These are phyloP conservation scores for Sindora glabra DNA, from an alignment of 306 rosid species.

Conservation along the genomic window DNA sequence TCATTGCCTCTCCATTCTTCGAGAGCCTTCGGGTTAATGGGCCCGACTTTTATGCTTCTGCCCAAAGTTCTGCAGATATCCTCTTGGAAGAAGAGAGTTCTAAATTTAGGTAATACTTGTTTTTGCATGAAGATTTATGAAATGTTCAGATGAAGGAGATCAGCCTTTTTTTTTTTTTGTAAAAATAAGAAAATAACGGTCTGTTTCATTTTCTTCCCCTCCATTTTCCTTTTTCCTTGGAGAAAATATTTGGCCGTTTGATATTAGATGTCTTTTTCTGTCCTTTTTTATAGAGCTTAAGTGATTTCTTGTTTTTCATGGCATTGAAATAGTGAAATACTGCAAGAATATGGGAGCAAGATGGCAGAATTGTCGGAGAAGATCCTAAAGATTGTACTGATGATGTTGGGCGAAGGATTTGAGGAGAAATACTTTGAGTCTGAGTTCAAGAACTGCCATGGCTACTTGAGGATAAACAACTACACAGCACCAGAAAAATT, in stretches of 20 bases:
- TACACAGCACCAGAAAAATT: slow-evolving; percentile 48
- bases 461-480: slow-evolving; percentile 81
- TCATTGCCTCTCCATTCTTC: slow-evolving; percentile 96
- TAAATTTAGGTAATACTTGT: slow-evolving; percentile 53
- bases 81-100: slow-evolving; percentile 43
- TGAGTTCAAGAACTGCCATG: slow-evolving; percentile 72
- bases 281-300: not conserved
- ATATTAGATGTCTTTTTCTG: not conserved
- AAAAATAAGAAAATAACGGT: too few relatives aligned
- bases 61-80: slow-evolving; percentile 55
- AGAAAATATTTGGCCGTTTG: too few relatives aligned
- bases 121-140: not conserved
- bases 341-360: slow-evolving; percentile 79
- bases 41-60: slow-evolving; percentile 68
- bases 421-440: slow-evolving; percentile 39
- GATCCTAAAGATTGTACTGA: slow-evolving; percentile 43
- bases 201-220: too few relatives aligned
- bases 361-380: slow-evolving; percentile 68
- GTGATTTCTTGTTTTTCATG: not conserved
- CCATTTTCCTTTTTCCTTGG: too few relatives aligned
- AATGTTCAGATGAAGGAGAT: not conserved
- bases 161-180: not conserved
- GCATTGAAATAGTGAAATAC: slow-evolving; percentile 45
- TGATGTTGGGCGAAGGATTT: slow-evolving; percentile 59
- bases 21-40: slow-evolving; percentile 85